phyloP scores from a whole-genome alignment of 1,284 basidiomycete genomes.

The Apiotrichum sp. region DNA sequence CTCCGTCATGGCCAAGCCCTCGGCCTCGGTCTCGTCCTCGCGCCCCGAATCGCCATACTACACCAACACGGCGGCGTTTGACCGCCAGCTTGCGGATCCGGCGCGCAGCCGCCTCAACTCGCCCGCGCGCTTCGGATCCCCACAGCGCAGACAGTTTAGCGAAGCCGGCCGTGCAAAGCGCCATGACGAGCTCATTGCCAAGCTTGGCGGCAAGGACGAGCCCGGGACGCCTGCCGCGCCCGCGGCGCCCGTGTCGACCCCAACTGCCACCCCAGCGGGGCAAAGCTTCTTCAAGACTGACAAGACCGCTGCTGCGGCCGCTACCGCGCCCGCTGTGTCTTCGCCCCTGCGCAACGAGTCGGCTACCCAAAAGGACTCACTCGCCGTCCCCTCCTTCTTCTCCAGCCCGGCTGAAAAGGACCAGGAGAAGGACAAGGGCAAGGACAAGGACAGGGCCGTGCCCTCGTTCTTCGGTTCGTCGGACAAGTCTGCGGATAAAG shows the following conservation, averaged over 20 bases:
- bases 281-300: not conserved
- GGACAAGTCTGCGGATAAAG: not conserved
- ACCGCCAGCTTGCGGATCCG: constrained; percentile 7
- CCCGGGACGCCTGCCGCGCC: not conserved
- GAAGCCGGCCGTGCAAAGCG: constrained; percentile 12
- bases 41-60: constrained; percentile 11
- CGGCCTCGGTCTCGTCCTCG: not conserved
- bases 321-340: not conserved
- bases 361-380: not conserved
- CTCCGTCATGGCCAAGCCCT: not conserved
- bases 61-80: constrained; percentile 5
- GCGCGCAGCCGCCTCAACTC: constrained; percentile 5
- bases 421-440: no score
- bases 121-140: not conserved
- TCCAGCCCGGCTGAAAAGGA: no score
- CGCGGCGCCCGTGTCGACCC: not conserved
- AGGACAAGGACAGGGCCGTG: not conserved
- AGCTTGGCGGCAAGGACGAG: constrained; percentile 3
- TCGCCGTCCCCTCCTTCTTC: not conserved
- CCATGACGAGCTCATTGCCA: constrained; percentile 17
- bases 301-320: not conserved
- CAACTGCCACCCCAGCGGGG: not conserved
- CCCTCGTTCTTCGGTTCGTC: not conserved
- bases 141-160: constrained; percentile 8
- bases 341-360: constrained; percentile 1